phyloP scores from a whole-genome alignment of 1,139 yeast species.

The Pichia sp. region DNA sequence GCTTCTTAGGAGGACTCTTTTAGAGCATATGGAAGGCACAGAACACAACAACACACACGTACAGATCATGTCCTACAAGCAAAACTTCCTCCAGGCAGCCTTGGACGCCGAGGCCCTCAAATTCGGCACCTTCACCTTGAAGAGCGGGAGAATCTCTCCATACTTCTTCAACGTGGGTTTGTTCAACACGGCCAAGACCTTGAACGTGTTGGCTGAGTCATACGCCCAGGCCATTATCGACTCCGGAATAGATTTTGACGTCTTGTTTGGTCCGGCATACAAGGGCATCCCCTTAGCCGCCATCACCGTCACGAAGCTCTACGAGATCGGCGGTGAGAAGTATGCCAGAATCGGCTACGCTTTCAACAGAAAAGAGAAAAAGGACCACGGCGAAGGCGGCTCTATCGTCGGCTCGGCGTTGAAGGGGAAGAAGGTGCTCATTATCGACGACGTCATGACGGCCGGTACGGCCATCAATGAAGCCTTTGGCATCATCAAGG shows the following conservation, averaged over 20 bases:
- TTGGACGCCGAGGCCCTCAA: constrained; percentile 74
- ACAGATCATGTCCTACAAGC: constrained; percentile 24
- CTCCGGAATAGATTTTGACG: constrained; percentile 78
- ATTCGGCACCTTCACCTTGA: constrained; percentile 84
- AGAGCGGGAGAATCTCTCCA: constrained; percentile 92
- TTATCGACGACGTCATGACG: constrained; percentile 96
- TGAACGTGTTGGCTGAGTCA: constrained; percentile 76
- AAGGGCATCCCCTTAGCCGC: constrained; percentile 97
- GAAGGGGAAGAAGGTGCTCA: constrained; percentile 65
- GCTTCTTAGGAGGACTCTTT: too few relatives aligned
- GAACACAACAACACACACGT: too few relatives aligned
- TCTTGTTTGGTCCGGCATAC: constrained; percentile 95
- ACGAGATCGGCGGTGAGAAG: constrained; percentile 80
- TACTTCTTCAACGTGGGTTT: constrained; percentile 93
- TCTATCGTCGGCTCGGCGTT: constrained; percentile 81
- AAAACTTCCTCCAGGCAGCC: constrained; percentile 69
- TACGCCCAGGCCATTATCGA: constrained; percentile 85
- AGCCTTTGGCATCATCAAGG: constrained; percentile 74
- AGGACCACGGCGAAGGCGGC: constrained; percentile 99
- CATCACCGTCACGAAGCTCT: constrained; percentile 83
- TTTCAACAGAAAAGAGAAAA: constrained; percentile 85
- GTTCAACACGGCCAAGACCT: constrained; percentile 73
- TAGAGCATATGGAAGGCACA: too few relatives aligned
- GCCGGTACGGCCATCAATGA: constrained; percentile 98
- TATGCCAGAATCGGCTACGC: constrained; percentile 64